These are phyloP conservation scores for Eragrostis tef DNA, from an alignment of 202 grass and related monocot genomes.

Conservation along the genomic window DNA sequence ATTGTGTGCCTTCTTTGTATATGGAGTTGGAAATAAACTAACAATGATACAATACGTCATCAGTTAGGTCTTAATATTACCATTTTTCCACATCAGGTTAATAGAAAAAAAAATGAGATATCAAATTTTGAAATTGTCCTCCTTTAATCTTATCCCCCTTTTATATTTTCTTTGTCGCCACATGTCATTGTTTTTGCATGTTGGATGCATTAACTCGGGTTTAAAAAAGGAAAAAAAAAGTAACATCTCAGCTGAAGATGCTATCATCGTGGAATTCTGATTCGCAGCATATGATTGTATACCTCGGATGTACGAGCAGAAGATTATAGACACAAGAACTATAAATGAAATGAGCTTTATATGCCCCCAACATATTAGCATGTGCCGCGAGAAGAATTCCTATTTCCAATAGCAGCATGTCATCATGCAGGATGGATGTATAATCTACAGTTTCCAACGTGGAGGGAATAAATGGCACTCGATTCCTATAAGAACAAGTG, in stretches of 20 bases:
- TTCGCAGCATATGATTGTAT: no score
- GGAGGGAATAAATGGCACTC: not conserved
- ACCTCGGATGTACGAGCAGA: not conserved
- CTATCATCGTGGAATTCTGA: no score
- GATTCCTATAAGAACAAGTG: not conserved
- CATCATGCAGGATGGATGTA: not conserved
- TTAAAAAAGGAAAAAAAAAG: no score
- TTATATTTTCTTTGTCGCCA: not conserved
- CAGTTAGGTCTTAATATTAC: conserved; percentile 11
- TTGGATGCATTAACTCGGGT: not conserved
- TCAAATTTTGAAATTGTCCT: not conserved
- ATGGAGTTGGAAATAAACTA: not conserved
- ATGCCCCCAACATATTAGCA: not conserved
- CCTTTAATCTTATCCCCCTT: not conserved
- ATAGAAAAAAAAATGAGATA: not conserved
- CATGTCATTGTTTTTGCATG: not conserved
- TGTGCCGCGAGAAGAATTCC: not conserved
- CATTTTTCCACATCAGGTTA: not conserved
- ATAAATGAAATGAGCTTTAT: conserved; percentile 15
- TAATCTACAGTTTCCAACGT: not conserved
- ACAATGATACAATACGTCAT: not conserved
- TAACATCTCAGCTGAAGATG: no score
- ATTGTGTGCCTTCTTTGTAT: not conserved
- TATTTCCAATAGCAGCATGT: not conserved
- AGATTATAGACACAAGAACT: not conserved